Percentiles rank a stretch among this genome's conserved stretches.
phyloP scores from a whole-genome alignment of 2,329 filamentous ascomycete genomes.

The Curvularia verruculosa region DNA sequence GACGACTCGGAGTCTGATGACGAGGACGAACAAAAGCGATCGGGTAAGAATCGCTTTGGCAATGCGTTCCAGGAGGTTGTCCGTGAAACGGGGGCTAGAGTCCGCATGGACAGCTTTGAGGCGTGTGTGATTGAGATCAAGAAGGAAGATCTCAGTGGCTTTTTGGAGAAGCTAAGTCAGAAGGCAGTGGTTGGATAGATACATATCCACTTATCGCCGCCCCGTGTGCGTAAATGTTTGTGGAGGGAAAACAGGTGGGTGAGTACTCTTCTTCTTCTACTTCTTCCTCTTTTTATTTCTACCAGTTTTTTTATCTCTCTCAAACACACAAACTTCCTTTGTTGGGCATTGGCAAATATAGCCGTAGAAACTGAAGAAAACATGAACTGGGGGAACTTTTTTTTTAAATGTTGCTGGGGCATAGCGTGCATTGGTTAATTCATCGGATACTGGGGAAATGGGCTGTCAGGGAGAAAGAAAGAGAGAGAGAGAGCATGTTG shows the following conservation, averaged over 20 bases:
- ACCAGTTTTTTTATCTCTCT: neutral
- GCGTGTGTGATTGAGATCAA: constrained; percentile 97
- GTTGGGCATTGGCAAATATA: neutral
- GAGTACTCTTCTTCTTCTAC: neutral
- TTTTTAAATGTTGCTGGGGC: neutral
- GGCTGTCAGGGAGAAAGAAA: neutral
- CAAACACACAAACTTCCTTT: neutral
- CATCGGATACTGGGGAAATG: neutral
- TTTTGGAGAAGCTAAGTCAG: constrained; percentile 89
- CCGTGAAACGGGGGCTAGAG: constrained; percentile 84
- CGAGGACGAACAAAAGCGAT: constrained; percentile 63
- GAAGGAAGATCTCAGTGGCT: constrained; percentile 90
- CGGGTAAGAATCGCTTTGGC: constrained; percentile 87
- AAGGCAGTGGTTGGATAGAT: constrained; percentile 74
- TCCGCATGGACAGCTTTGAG: constrained; percentile 95
- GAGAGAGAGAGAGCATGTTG: neutral
- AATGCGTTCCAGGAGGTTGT: constrained; percentile 96
- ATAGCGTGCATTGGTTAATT: neutral
- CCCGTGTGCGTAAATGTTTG: neutral
- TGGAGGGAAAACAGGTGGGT: neutral
- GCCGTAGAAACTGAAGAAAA: neutral
- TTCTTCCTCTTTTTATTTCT: neutral
- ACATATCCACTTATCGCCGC: neutral
- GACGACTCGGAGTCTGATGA: constrained; percentile 68
- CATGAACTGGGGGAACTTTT: neutral